These are phyloP conservation scores for Halteria grandinella DNA, from an alignment of 73 alveolate species.

Conservation along the genomic window DNA sequence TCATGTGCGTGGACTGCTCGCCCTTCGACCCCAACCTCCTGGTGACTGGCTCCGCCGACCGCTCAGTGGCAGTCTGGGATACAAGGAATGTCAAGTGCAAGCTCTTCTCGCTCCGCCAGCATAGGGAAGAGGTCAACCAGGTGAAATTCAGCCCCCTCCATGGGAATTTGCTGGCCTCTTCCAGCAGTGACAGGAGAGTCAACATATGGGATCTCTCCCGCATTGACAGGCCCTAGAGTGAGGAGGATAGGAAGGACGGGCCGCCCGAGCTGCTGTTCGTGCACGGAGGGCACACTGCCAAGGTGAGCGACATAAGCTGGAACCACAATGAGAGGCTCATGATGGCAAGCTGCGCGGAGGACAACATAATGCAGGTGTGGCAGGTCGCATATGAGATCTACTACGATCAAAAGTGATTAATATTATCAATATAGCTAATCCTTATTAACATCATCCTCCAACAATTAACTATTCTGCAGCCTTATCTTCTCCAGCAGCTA, in stretches of 20 bases:
- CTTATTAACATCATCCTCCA: too few species aligned
- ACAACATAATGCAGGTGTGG: conserved; percentile 89
- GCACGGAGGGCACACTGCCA: conserved; percentile 96
- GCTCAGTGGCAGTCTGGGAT: conserved; percentile 95
- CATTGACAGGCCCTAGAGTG: conserved; percentile 72
- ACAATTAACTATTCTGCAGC: too few species aligned
- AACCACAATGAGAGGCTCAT: conserved; percentile 90
- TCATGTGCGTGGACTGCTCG: conserved; percentile 90
- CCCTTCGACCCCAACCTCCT: conserved; percentile 90
- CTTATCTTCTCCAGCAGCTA: too few species aligned
- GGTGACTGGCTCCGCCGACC: conserved; percentile 94
- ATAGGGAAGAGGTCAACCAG: conserved; percentile 87
- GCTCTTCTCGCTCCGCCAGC: conserved; percentile 87
- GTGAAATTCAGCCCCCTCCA: conserved; percentile 84
- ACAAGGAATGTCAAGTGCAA: conserved; percentile 88
- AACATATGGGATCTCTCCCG: conserved; percentile 96
- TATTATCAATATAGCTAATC: too few species aligned
- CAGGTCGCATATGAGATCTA: conserved; percentile 50
- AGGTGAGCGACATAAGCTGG: conserved; percentile 94
- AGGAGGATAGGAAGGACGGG: conserved; percentile 88
- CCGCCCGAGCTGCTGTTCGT: conserved; percentile 96
- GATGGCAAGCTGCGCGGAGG: conserved; percentile 93
- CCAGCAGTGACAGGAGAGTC: conserved; percentile 96
- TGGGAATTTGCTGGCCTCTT: conserved; percentile 86
- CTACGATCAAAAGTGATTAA: conserved; percentile 33